phyloP scores from a whole-genome alignment of 129 eudicot species.

The Pseudognaphalium luteoalbum region DNA sequence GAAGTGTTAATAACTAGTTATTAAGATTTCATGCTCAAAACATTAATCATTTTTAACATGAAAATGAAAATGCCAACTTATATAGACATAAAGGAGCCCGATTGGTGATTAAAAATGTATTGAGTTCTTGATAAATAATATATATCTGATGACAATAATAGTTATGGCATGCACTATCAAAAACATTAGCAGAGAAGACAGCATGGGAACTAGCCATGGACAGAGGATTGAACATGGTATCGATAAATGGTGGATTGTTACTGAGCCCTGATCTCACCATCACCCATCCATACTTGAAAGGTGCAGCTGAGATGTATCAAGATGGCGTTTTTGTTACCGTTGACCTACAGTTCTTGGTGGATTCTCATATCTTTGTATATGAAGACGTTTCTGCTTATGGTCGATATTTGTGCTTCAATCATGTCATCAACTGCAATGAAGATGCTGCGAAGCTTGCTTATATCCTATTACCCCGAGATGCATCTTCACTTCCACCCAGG shows the following conservation, averaged over 20 bases:
- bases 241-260: constrained; percentile 63
- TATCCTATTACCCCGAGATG: constrained; percentile 47
- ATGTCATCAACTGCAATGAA: constrained; percentile 54
- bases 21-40: background rate
- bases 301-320: constrained; percentile 92
- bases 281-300: constrained; percentile 74
- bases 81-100: background rate
- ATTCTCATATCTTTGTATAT: constrained; percentile 74
- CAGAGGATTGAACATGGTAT: constrained; percentile 87
- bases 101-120: too few species aligned
- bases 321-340: constrained; percentile 80
- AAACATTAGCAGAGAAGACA: constrained; percentile 74
- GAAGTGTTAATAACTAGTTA: background rate
- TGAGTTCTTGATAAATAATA: background rate
- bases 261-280: constrained; percentile 60
- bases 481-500: constrained; percentile 55
- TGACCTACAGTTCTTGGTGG: constrained; percentile 70
- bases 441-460: constrained; percentile 69
- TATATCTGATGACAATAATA: constrained; percentile 21
- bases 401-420: constrained; percentile 82
- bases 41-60: too few species aligned
- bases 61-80: background rate
- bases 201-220: constrained; percentile 97
- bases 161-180: constrained; percentile 90
- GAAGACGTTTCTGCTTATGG: constrained; percentile 80